phyloP scores from a whole-genome alignment of 1,284 basidiomycete species.

The Cutaneotrichosporon sp. region DNA sequence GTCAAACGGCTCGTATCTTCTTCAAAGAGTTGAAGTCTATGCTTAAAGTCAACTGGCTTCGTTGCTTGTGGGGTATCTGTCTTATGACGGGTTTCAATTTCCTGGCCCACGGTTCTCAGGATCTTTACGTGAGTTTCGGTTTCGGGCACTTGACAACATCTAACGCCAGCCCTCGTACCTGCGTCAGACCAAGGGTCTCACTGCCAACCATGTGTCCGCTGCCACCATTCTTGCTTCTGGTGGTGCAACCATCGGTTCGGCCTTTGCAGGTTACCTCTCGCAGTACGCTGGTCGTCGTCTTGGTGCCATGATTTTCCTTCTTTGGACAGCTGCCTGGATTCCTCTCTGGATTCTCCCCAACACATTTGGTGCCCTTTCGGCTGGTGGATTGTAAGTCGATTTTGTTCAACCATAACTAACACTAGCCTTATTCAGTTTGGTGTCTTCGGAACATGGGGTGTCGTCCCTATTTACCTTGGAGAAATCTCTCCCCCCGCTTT shows the following conservation, averaged over 20 bases:
- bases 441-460: slow-evolving; percentile 66
- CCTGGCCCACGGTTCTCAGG: slow-evolving; percentile 65
- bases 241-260: slow-evolving; percentile 75
- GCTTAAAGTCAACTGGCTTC: slow-evolving; percentile 72
- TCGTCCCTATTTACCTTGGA: slow-evolving; percentile 60
- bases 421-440: slow-evolving; percentile 71
- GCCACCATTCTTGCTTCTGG: slow-evolving; percentile 78
- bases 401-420: background rate
- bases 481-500: slow-evolving; percentile 83
- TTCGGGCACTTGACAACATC: slow-evolving; percentile 18
- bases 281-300: slow-evolving; percentile 86
- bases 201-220: slow-evolving; percentile 65
- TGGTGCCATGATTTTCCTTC: slow-evolving; percentile 52
- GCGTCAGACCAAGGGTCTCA: slow-evolving; percentile 36
- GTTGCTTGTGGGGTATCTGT: slow-evolving; percentile 71
- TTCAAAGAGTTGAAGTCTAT: slow-evolving; percentile 67
- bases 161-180: slow-evolving; percentile 19
- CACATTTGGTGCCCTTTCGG: slow-evolving; percentile 44
- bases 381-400: slow-evolving; percentile 38
- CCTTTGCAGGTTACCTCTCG: slow-evolving; percentile 70
- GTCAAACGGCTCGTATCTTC: slow-evolving; percentile 72
- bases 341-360: slow-evolving; percentile 78
- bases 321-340: slow-evolving; percentile 56
- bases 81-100: slow-evolving; percentile 74
- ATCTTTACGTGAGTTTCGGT: slow-evolving; percentile 33